These are phyloP conservation scores for Tilletia horrida DNA, from an alignment of 1,284 basidiomycete genomes.

Conservation along the genomic window DNA sequence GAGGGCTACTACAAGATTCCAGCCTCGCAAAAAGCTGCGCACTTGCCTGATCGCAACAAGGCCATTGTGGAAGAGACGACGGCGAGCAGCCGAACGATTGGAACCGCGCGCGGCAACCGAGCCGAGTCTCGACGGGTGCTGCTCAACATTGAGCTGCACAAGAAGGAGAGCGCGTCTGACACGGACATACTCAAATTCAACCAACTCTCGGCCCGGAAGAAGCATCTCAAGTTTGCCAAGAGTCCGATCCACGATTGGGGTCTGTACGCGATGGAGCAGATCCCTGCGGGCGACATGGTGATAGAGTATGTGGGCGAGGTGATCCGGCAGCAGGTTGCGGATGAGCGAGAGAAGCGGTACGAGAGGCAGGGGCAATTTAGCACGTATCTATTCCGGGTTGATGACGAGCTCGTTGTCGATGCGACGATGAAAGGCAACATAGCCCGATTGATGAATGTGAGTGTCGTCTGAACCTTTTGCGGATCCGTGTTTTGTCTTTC, in stretches of 20 bases:
- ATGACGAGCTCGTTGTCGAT: slow-evolving; percentile 68
- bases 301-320: slow-evolving; percentile 99
- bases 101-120: slow-evolving; percentile 83
- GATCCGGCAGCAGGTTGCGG: slow-evolving; percentile 89
- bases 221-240: slow-evolving; percentile 90
- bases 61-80: slow-evolving; percentile 56
- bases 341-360: slow-evolving; percentile 93
- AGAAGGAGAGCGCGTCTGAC: slow-evolving; percentile 61
- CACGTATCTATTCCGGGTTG: slow-evolving; percentile 56
- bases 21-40: slow-evolving; percentile 83
- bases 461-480: slow-evolving; percentile 10
- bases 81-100: slow-evolving; percentile 60
- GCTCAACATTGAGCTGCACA: slow-evolving; percentile 91
- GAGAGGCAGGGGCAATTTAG: slow-evolving; percentile 64
- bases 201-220: slow-evolving; percentile 94
- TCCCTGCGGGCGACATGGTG: slow-evolving; percentile 93
- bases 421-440: slow-evolving; percentile 98
- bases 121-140: slow-evolving; percentile 89
- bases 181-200: slow-evolving; percentile 83
- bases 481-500: slow-evolving; percentile 17
- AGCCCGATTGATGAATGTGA: slow-evolving; percentile 57
- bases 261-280: slow-evolving; percentile 64
- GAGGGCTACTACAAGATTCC: slow-evolving; percentile 94
- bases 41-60: slow-evolving; percentile 65
- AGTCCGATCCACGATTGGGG: slow-evolving; percentile 99